These are phyloP conservation scores for Nemania sp. DNA, from an alignment of 2,329 filamentous ascomycete species.

Conservation along the genomic window DNA sequence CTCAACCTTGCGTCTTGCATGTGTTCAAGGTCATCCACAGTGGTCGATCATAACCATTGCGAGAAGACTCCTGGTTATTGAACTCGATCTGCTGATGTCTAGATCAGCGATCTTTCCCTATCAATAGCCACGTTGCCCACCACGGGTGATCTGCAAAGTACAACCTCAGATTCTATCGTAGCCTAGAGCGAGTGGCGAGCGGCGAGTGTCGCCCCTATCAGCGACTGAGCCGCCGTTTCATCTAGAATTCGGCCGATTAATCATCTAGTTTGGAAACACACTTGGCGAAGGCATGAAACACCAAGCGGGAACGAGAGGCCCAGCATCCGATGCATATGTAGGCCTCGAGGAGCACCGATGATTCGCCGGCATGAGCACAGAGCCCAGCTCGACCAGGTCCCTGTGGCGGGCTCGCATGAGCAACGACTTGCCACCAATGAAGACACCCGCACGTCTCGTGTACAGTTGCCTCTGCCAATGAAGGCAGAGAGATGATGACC, in stretches of 20 bases:
- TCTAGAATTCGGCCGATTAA: neutral
- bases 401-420: neutral
- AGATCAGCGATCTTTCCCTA: neutral
- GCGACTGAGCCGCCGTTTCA: neutral
- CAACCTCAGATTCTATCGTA: neutral
- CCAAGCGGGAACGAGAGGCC: neutral
- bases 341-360: neutral
- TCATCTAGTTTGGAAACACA: neutral
- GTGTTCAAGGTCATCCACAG: neutral
- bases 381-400: neutral
- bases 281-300: neutral
- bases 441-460: neutral
- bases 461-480: neutral
- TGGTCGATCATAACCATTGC: neutral
- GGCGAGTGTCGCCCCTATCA: neutral
- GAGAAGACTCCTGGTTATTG: neutral
- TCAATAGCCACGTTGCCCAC: neutral
- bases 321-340: conserved; percentile 1
- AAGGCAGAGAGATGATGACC: neutral
- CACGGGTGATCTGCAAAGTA: neutral
- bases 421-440: neutral
- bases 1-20: neutral
- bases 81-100: neutral
- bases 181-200: neutral
- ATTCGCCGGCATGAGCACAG: neutral